phyloP scores from a whole-genome alignment of 495 filamentous ascomycete genomes.

The Cercophora samala region DNA sequence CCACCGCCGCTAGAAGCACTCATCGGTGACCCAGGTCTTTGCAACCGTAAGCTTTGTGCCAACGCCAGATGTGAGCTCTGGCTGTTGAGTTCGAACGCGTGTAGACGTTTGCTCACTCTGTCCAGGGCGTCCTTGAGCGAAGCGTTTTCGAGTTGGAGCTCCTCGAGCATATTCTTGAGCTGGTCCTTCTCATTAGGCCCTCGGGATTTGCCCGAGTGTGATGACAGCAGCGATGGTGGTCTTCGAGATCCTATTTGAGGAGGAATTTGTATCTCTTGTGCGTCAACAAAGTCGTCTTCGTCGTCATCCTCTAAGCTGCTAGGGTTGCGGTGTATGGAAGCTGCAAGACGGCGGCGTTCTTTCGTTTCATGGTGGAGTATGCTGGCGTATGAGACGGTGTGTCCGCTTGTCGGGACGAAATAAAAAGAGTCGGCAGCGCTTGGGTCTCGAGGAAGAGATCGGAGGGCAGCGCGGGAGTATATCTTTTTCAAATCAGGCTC shows the following conservation, averaged over 20 bases:
- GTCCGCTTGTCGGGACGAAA: conserved; percentile 85
- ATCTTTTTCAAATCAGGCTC: conserved; percentile 74
- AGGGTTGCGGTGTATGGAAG: conserved; percentile 33
- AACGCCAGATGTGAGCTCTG: conserved; percentile 78
- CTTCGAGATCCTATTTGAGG: conserved; percentile 27
- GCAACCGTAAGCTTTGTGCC: conserved; percentile 71
- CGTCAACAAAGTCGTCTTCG: conserved; percentile 83
- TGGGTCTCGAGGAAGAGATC: conserved; percentile 50
- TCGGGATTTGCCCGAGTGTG: conserved; percentile 26
- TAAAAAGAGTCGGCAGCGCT: conserved; percentile 74
- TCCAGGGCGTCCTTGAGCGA: conserved; percentile 72
- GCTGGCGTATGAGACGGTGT: conserved; percentile 83
- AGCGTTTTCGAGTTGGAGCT: conserved; percentile 77
- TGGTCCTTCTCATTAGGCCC: conserved; percentile 26
- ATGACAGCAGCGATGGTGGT: conserved; percentile 16
- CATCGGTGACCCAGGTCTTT: conserved; percentile 47
- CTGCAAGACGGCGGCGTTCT: conserved; percentile 52
- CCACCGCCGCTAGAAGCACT: conserved; percentile 34
- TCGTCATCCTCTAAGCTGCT: conserved; percentile 41
- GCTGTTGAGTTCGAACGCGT: conserved; percentile 80
- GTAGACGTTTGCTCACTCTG: conserved; percentile 69
- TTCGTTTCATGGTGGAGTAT: conserved; percentile 73
- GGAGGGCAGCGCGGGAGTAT: conserved; percentile 76
- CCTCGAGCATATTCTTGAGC: conserved; percentile 58
- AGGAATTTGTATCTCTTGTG: conserved; percentile 57